Conservation (phyloP, 805 yeast genomes). For the Candida nitratophila region DNA sequence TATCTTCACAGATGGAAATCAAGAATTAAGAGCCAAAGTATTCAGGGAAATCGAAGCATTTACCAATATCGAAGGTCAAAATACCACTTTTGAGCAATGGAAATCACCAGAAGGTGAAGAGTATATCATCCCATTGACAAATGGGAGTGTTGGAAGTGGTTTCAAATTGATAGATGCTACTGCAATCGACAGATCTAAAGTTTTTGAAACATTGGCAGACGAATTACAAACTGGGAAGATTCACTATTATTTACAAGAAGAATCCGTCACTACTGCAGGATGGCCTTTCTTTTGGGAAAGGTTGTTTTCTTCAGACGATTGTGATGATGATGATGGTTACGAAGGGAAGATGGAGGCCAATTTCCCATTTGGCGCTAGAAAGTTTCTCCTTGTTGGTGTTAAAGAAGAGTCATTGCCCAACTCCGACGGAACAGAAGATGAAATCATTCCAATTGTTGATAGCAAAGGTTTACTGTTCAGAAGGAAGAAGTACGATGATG, state of each 20-base stretch:
- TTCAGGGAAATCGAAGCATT: neutral
- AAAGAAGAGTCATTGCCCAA: conserved; percentile 6
- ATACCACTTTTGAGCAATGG: conserved; percentile 18
- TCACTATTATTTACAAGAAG: conserved; percentile 15
- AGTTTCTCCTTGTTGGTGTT: conserved; percentile 18
- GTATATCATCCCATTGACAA: conserved; percentile 16
- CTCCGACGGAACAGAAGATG: neutral
- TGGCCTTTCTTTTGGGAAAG: conserved; percentile 21
- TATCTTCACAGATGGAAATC: neutral
- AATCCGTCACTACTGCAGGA: conserved; percentile 16
- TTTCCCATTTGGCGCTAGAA: conserved; percentile 21
- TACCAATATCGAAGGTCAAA: neutral
- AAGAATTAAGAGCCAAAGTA: neutral
- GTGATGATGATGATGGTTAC: conserved; percentile 3
- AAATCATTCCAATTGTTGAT: conserved; percentile 1
- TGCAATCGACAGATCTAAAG: neutral
- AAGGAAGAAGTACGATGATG: conserved; percentile 8
- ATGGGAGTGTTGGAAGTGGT: neutral
- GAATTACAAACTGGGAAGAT: neutral
- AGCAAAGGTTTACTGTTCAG: conserved; percentile 8
- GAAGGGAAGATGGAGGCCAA: conserved; percentile 6
- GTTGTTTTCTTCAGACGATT: conserved; percentile 5
- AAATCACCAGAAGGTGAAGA: conserved; percentile 16
- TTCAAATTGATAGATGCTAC: neutral
- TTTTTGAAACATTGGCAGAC: neutral